These are phyloP conservation scores for Lecanicillium sp. DNA, from an alignment of 2,329 filamentous ascomycete species.

Conservation along the genomic window DNA sequence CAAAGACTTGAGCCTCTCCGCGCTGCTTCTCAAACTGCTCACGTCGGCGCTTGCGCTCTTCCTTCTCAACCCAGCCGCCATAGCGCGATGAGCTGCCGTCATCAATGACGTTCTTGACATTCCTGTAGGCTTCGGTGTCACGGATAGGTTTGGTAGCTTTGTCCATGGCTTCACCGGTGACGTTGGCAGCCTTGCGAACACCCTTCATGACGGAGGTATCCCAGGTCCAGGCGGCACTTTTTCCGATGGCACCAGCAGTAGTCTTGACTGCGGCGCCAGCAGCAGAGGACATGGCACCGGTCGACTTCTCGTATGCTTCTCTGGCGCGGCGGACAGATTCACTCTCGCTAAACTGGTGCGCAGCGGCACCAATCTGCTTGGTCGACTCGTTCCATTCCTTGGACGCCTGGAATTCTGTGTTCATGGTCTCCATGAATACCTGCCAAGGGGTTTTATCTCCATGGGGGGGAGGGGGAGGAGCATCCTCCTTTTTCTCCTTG, in stretches of 20 bases:
- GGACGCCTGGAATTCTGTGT: slow-evolving; percentile 87
- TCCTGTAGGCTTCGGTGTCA: slow-evolving; percentile 90
- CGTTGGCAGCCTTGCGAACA: slow-evolving; percentile 75
- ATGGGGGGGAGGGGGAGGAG: slow-evolving; percentile 85
- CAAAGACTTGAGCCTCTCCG: slow-evolving; percentile 50
- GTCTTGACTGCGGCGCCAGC: slow-evolving; percentile 75
- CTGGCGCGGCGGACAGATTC: slow-evolving; percentile 81
- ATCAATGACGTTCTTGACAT: slow-evolving; percentile 91
- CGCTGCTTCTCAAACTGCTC: slow-evolving; percentile 62
- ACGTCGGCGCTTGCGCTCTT: slow-evolving; percentile 75
- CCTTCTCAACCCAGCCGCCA: slow-evolving; percentile 93
- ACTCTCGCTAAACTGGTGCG: slow-evolving; percentile 87
- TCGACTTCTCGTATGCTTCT: slow-evolving; percentile 79
- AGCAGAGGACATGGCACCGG: slow-evolving; percentile 70
- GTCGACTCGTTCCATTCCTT: slow-evolving; percentile 99
- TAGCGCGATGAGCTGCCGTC: slow-evolving; percentile 95
- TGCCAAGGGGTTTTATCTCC: slow-evolving; percentile 98
- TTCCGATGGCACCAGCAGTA: slow-evolving; percentile 79
- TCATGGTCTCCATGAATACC: slow-evolving; percentile 95
- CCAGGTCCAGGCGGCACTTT: slow-evolving; percentile 94
- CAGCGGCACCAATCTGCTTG: slow-evolving; percentile 82
- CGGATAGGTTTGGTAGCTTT: slow-evolving; percentile 92
- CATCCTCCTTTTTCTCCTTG: slow-evolving; percentile 55
- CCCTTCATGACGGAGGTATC: slow-evolving; percentile 90
- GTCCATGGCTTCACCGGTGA: slow-evolving; percentile 79